Conservation (phyloP, 805 yeast genomes). For the Hanseniaspora valbyensis region DNA sequence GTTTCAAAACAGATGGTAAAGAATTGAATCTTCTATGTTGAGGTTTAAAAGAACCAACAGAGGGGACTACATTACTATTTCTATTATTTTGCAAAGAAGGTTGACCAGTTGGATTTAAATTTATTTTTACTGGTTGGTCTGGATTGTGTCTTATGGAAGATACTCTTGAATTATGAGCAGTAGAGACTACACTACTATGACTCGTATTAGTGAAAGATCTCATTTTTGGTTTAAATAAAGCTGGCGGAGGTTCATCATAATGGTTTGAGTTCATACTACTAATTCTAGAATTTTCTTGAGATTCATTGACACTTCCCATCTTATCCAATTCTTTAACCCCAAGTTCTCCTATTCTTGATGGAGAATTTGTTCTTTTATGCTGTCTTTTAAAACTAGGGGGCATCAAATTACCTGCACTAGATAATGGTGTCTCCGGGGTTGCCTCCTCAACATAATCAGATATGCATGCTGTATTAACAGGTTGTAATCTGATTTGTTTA, state of each 20-base stretch:
- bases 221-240: constrained; percentile 2
- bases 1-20: constrained; percentile 27
- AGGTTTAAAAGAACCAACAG: constrained; percentile 12
- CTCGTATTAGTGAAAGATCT: background rate
- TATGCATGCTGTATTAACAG: background rate
- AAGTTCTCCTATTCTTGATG: constrained; percentile 61
- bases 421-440: background rate
- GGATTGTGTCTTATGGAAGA: constrained; percentile 1
- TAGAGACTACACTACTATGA: background rate
- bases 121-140: background rate
- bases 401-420: background rate
- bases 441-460: background rate
- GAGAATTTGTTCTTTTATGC: constrained; percentile 42
- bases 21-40: constrained; percentile 34
- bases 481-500: constrained; percentile 10
- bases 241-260: background rate
- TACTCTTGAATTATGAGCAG: background rate
- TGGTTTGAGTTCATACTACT: background rate
- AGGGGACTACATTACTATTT: background rate
- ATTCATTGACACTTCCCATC: constrained; percentile 15
- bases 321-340: constrained; percentile 47
- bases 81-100: background rate
- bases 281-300: constrained; percentile 11
- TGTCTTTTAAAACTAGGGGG: background rate
- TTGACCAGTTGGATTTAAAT: no score